Conservation (phyloP, 352 stramenopile genomes). For the Phytophthora citrophthora region DNA sequence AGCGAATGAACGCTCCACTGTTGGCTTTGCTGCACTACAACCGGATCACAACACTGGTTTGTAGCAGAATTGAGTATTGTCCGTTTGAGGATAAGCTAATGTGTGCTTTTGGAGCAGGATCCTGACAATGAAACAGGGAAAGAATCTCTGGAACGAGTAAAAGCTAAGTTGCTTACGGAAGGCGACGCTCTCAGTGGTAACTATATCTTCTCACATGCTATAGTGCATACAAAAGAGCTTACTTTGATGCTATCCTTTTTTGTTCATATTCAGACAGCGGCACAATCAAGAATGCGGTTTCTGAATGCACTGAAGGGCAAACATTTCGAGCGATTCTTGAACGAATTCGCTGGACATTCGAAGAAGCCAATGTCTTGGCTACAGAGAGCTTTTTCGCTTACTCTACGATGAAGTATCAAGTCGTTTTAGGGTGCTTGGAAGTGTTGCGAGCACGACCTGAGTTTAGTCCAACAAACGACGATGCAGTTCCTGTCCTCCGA, state of each 20-base stretch:
- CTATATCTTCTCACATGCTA: not conserved
- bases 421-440: slow-evolving; percentile 45
- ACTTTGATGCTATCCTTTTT: not conserved
- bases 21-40: slow-evolving; percentile 79
- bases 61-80: not conserved
- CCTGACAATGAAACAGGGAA: slow-evolving; percentile 33
- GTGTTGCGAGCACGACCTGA: slow-evolving; percentile 20
- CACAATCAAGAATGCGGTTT: slow-evolving; percentile 17
- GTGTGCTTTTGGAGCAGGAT: slow-evolving; percentile 25
- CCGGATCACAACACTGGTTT: slow-evolving; percentile 52
- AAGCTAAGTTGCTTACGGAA: slow-evolving; percentile 29
- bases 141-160: slow-evolving; percentile 42
- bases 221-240: not conserved
- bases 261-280: slow-evolving; percentile 14
- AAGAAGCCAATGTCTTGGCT: slow-evolving; percentile 68
- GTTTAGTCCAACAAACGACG: slow-evolving; percentile 11
- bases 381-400: slow-evolving; percentile 72
- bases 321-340: slow-evolving; percentile 31
- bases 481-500: slow-evolving; percentile 12
- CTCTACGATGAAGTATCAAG: slow-evolving; percentile 60
- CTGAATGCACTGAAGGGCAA: slow-evolving; percentile 11
- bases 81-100: slow-evolving; percentile 2
- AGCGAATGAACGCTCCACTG: slow-evolving; percentile 58
- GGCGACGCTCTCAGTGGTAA: slow-evolving; percentile 33
- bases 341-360: slow-evolving; percentile 42